Conservation (phyloP, 2,329 filamentous ascomycete genomes). For the Colletotrichum acutatum region DNA sequence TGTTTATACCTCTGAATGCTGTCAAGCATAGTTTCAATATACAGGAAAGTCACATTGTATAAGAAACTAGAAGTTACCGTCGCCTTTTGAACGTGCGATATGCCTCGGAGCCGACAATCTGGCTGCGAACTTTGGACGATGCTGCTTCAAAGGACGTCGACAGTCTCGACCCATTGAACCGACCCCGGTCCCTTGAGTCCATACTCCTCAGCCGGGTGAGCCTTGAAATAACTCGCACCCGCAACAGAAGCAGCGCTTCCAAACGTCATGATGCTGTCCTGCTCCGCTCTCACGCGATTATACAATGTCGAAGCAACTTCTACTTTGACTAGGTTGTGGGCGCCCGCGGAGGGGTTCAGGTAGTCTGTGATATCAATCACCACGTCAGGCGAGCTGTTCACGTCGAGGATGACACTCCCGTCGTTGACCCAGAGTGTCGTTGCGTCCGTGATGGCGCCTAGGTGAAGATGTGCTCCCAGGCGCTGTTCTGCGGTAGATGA, state of each 20-base stretch:
- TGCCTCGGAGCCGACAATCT: not conserved
- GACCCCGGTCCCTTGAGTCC: not conserved
- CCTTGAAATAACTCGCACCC: not conserved
- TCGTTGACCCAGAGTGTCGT: not conserved
- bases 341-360: not conserved
- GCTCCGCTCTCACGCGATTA: not conserved
- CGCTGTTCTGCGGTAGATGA: not conserved
- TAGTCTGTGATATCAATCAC: not conserved
- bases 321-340: not conserved
- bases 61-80: not conserved
- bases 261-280: not conserved
- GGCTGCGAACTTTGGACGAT: not conserved
- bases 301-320: not conserved
- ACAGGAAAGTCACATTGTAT: not conserved
- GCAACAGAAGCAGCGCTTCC: not conserved
- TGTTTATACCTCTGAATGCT: not conserved
- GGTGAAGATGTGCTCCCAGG: not conserved
- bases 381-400: not conserved
- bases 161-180: not conserved
- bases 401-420: not conserved
- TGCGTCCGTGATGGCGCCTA: not conserved
- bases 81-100: not conserved
- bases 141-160: not conserved
- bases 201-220: not conserved
- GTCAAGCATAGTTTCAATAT: not conserved